phyloP scores from a whole-genome alignment of 495 filamentous ascomycete species.

The Talaromyces wortmannii region DNA sequence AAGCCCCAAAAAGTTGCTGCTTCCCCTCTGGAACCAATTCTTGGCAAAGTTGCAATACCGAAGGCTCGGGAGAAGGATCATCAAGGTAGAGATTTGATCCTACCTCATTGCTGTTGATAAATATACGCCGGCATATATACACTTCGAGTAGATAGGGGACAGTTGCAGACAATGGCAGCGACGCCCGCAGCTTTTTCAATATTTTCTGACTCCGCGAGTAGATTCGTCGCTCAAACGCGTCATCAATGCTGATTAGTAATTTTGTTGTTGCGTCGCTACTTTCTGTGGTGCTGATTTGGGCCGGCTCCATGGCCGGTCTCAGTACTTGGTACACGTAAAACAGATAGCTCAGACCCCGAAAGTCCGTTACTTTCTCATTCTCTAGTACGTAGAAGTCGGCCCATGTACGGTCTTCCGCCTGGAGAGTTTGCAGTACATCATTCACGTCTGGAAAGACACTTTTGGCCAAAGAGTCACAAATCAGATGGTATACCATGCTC shows the following conservation, averaged over 20 bases:
- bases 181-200: slow-evolving; percentile 1
- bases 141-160: neutral
- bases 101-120: slow-evolving; percentile 2
- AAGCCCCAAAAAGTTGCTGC: neutral
- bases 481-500: neutral
- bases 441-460: neutral
- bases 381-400: neutral
- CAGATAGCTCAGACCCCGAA: neutral
- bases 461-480: neutral
- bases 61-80: neutral
- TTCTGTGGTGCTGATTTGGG: neutral
- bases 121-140: slow-evolving; percentile 1
- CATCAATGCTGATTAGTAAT: slow-evolving; percentile 4
- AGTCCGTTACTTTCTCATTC: neutral
- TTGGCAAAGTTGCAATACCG: neutral
- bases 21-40: neutral
- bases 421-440: slow-evolving; percentile 2
- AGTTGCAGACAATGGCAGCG: neutral
- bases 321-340: slow-evolving; percentile 3
- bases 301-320: neutral
- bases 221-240: slow-evolving; percentile 2
- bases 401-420: neutral
- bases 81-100: neutral
- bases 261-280: neutral
- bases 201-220: slow-evolving; percentile 1